These are phyloP conservation scores for Pugionium dolabratum DNA, from an alignment of 345 rosid genomes.

Conservation along the genomic window DNA sequence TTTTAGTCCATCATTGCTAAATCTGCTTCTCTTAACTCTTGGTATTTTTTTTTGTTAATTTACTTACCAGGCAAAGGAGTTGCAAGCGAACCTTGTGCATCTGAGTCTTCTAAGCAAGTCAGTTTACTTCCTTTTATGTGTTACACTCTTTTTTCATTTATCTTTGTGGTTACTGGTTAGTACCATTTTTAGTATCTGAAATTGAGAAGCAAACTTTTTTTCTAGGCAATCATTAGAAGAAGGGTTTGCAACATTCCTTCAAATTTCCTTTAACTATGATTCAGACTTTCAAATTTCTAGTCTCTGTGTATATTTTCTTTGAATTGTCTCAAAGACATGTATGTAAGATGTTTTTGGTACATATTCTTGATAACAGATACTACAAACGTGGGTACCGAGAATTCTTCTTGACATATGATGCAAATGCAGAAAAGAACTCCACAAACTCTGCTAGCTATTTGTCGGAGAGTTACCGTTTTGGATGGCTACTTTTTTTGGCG, in stretches of 20 bases:
- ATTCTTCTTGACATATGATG: slow-evolving; percentile 57
- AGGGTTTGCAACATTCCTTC: no score
- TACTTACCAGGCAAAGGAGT: slow-evolving; percentile 64
- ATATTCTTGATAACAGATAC: slow-evolving; percentile 49
- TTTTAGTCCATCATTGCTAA: not conserved
- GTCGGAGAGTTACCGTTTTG: slow-evolving; percentile 64
- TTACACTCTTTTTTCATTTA: slow-evolving; percentile 12
- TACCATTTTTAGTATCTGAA: not conserved
- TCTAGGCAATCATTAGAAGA: no score
- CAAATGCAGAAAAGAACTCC: slow-evolving; percentile 48
- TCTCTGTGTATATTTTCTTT: not conserved
- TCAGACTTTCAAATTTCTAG: not conserved
- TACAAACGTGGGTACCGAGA: slow-evolving; percentile 71
- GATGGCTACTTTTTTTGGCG: slow-evolving; percentile 87
- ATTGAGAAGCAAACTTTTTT: not conserved
- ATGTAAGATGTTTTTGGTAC: slow-evolving; percentile 12
- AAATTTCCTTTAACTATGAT: not conserved
- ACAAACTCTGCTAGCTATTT: slow-evolving; percentile 43
- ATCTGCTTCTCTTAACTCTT: not conserved
- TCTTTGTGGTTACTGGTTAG: not conserved
- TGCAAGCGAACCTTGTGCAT: slow-evolving; percentile 81
- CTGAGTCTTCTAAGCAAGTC: slow-evolving; percentile 81
- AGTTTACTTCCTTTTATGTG: slow-evolving; percentile 19
- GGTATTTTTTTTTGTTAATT: slow-evolving; percentile 14
- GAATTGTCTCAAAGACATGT: not conserved